These are phyloP conservation scores for Adansonia madagascariensis DNA, from an alignment of 441 rosid genomes.

Conservation along the genomic window DNA sequence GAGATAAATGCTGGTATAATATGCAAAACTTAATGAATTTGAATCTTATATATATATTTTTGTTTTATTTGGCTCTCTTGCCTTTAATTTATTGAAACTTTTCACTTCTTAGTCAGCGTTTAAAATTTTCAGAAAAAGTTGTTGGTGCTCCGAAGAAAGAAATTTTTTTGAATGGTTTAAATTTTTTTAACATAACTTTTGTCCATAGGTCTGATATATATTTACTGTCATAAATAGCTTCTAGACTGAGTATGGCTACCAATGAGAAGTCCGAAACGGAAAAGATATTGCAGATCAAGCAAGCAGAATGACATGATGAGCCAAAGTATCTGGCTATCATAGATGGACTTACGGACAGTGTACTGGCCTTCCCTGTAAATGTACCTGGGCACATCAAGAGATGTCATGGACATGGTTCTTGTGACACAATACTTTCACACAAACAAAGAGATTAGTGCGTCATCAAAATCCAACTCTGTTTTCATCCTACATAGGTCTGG, in stretches of 20 bases:
- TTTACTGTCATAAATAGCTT: conserved; percentile 43
- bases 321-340: conserved; percentile 58
- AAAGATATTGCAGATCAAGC: conserved; percentile 67
- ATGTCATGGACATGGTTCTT: conserved; percentile 59
- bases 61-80: neutral
- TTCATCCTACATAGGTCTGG: conserved; percentile 58
- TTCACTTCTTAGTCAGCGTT: neutral
- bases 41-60: neutral
- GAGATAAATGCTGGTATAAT: conserved; percentile 47
- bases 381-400: conserved; percentile 53
- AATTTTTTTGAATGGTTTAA: neutral
- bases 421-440: conserved; percentile 59
- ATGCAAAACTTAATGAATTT: neutral
- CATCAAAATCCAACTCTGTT: conserved; percentile 40
- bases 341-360: conserved; percentile 60
- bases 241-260: conserved; percentile 65
- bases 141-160: neutral
- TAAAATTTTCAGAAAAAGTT: conserved; percentile 1
- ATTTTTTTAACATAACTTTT: neutral
- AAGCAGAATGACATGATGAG: conserved; percentile 75
- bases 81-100: neutral
- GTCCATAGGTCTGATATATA: neutral
- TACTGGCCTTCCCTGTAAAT: conserved; percentile 52
- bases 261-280: conserved; percentile 73
- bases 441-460: conserved; percentile 54